Conservation (phyloP, 2,329 filamentous ascomycete species). For the Aspergillus niger region DNA sequence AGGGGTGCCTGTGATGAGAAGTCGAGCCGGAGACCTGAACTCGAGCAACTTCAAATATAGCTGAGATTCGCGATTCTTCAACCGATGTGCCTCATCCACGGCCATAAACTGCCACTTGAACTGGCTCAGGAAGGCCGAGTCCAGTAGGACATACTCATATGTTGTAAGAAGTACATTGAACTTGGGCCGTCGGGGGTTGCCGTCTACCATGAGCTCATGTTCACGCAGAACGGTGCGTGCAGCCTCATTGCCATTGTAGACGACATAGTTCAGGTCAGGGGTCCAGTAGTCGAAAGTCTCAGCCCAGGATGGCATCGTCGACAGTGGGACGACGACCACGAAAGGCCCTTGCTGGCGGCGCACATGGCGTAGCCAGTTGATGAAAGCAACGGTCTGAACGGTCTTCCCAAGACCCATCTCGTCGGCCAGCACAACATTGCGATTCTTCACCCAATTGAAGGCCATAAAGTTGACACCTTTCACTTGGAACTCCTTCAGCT, state of each 20-base stretch:
- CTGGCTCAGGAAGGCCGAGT: slow-evolving; percentile 78
- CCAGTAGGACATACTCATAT: slow-evolving; percentile 91
- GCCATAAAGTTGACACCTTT: slow-evolving; percentile 92
- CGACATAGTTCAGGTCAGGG: slow-evolving; percentile 93
- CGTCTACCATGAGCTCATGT: slow-evolving; percentile 83
- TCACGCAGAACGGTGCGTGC: slow-evolving; percentile 86
- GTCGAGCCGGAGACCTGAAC: slow-evolving; percentile 83
- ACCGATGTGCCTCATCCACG: slow-evolving; percentile 92
- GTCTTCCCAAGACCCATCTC: slow-evolving; percentile 99
- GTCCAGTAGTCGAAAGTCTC: slow-evolving; percentile 98
- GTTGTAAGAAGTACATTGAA: slow-evolving; percentile 98
- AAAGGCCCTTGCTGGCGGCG: slow-evolving; percentile 91
- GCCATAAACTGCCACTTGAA: slow-evolving; percentile 98
- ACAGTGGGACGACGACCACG: slow-evolving; percentile 93
- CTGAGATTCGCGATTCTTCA: slow-evolving; percentile 96
- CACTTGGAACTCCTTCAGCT: slow-evolving; percentile 90
- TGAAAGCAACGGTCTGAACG: slow-evolving; percentile 93
- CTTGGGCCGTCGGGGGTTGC: slow-evolving; percentile 83
- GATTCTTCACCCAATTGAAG: slow-evolving; percentile 90
- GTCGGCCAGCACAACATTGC: slow-evolving; percentile 96
- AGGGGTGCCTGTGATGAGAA: slow-evolving; percentile 94
- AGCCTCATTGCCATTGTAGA: slow-evolving; percentile 88
- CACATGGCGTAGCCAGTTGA: slow-evolving; percentile 94
- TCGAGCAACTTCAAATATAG: slow-evolving; percentile 81
- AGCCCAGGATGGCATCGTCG: slow-evolving; percentile 96